These are phyloP conservation scores for Hypomyces rosellus DNA, from an alignment of 2,329 filamentous ascomycete genomes.

Conservation along the genomic window DNA sequence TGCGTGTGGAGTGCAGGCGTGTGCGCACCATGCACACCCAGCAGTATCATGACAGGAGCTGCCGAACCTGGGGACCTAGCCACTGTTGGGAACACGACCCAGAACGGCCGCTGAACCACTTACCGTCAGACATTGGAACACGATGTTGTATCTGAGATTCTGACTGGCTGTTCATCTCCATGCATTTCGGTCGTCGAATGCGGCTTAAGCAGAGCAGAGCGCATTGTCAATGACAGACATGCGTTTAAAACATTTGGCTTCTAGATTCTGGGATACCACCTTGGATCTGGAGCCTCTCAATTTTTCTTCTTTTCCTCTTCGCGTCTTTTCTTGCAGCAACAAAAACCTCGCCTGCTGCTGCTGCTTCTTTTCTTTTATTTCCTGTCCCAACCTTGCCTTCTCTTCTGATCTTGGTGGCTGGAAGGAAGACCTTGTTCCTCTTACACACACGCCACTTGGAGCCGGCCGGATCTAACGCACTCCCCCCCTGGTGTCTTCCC, in stretches of 20 bases:
- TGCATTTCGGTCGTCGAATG: conserved; percentile 13
- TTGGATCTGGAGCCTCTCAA: too few species aligned
- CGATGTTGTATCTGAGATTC: conserved; percentile 9
- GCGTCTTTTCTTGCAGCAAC: background rate
- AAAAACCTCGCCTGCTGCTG: conserved; percentile 5
- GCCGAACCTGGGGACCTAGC: too few species aligned
- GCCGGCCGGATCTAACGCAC: too few species aligned
- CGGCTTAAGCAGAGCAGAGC: conserved; percentile 11
- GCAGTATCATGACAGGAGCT: too few species aligned
- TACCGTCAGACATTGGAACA: conserved; percentile 13
- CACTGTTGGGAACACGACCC: background rate
- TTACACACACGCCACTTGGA: too few species aligned
- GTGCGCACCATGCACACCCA: too few species aligned
- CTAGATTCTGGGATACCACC: too few species aligned
- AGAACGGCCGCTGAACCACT: conserved; percentile 7
- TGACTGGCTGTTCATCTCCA: conserved; percentile 14
- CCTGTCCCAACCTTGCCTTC: background rate
- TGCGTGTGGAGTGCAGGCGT: too few species aligned
- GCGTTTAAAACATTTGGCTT: background rate
- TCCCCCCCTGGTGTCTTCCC: background rate
- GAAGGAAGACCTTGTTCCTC: background rate
- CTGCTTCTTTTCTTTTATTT: background rate
- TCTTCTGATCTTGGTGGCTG: background rate
- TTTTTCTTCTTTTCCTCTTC: background rate
- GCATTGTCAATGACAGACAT: conserved; percentile 2